phyloP scores from a whole-genome alignment of 371 early-diverging fungal species.

The Mortierella sp. region DNA sequence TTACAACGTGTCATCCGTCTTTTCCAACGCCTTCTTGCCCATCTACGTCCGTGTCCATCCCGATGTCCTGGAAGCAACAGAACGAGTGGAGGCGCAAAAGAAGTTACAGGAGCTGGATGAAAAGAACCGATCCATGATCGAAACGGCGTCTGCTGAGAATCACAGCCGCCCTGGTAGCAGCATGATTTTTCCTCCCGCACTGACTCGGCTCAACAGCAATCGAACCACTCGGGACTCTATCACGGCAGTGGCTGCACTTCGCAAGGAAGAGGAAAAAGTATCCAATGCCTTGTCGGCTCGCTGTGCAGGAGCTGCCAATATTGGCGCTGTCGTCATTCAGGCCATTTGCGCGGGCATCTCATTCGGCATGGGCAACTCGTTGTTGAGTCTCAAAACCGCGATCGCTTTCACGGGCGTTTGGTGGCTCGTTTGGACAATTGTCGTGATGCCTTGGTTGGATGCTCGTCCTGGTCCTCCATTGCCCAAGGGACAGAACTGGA shows the following conservation, averaged over 20 bases:
- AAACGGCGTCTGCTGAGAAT: neutral
- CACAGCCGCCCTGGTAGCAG: no score
- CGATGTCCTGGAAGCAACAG: conserved; percentile 26
- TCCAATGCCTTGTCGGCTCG: conserved; percentile 56
- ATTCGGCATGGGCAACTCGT: conserved; percentile 14
- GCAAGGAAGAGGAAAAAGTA: conserved; percentile 43
- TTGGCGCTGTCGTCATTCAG: conserved; percentile 57
- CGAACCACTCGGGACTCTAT: no score
- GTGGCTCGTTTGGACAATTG: conserved; percentile 57
- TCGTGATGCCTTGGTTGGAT: conserved; percentile 54
- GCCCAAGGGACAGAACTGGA: conserved; percentile 59
- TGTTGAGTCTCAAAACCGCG: conserved; percentile 60
- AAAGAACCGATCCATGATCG: neutral
- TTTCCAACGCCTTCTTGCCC: conserved; percentile 37
- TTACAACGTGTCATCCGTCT: conserved; percentile 35
- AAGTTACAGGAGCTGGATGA: conserved; percentile 10
- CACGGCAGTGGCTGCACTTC: conserved; percentile 1
- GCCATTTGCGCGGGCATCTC: conserved; percentile 42
- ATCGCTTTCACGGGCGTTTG: conserved; percentile 63
- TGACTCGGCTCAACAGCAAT: no score
- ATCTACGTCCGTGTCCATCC: conserved; percentile 46
- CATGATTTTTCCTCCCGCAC: no score
- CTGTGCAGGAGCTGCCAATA: conserved; percentile 55
- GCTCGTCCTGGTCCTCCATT: conserved; percentile 69
- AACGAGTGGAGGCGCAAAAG: neutral